A percentile compares a stretch with the other conserved stretches of the same genome.
Conservation (phyloP, 2,329 filamentous ascomycete genomes). For the Colletotrichum navitas region DNA sequence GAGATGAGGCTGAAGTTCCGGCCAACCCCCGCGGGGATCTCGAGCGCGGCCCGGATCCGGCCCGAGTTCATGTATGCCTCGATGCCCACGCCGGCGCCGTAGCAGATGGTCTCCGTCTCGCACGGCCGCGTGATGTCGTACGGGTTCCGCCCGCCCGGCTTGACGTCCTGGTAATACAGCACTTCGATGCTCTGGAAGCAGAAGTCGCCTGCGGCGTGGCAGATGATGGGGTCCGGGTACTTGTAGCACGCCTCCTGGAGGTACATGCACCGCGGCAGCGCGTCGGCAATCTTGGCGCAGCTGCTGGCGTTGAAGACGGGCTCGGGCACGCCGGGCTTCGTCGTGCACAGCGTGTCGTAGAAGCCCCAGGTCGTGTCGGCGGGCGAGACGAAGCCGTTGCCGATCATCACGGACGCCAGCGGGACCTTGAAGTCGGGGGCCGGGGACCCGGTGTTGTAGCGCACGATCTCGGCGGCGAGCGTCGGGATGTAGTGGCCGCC, state of each 20-base stretch:
- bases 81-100: constrained; percentile 47
- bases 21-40: constrained; percentile 38
- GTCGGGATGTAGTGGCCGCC: constrained; percentile 63
- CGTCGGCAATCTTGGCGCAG: constrained; percentile 50
- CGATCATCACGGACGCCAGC: constrained; percentile 59
- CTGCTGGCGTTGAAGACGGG: constrained; percentile 42
- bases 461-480: constrained; percentile 57
- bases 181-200: constrained; percentile 55
- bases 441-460: constrained; percentile 57
- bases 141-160: constrained; percentile 55
- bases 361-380: constrained; percentile 42
- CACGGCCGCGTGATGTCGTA: constrained; percentile 58
- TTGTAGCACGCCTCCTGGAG: constrained; percentile 54
- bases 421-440: constrained; percentile 54
- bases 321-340: constrained; percentile 42
- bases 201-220: constrained; percentile 51
- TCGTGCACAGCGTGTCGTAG: constrained; percentile 44
- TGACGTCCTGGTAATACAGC: constrained; percentile 56
- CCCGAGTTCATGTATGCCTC: constrained; percentile 46
- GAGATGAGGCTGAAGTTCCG: constrained; percentile 34
- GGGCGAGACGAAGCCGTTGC: constrained; percentile 57
- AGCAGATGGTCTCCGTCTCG: constrained; percentile 54
- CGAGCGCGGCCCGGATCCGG: constrained; percentile 42
- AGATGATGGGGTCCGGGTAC: constrained; percentile 56
- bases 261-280: constrained; percentile 59